Conservation (phyloP, 2,329 filamentous ascomycete species). For the Clonostachys chloroleuca region DNA sequence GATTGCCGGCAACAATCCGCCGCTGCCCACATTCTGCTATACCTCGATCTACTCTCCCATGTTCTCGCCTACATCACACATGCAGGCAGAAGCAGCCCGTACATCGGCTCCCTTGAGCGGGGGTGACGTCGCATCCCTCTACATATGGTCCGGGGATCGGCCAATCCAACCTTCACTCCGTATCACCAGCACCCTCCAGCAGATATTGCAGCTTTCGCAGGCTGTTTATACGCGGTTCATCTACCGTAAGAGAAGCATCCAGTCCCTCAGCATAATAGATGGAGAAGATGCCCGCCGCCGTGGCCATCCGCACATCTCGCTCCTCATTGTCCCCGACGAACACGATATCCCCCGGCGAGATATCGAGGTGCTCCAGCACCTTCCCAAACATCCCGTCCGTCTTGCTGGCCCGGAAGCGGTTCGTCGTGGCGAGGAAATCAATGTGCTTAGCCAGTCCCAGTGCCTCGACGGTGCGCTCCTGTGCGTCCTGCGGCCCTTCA, state of each 20-base stretch:
- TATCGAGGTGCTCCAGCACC: constrained; percentile 15
- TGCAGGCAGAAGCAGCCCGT: too few relatives aligned
- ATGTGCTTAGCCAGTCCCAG: constrained; percentile 14
- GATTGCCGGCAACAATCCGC: too few relatives aligned
- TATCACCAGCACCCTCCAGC: not conserved
- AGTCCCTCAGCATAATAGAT: constrained; percentile 16
- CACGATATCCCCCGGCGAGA: constrained; percentile 14
- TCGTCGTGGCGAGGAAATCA: constrained; percentile 23
- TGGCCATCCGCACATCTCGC: constrained; percentile 19
- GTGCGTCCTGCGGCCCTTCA: constrained; percentile 40
- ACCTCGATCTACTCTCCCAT: too few relatives aligned
- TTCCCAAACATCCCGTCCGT: constrained; percentile 15
- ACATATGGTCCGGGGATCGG: too few relatives aligned
- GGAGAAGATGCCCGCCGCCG: constrained; percentile 14
- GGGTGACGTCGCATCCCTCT: too few relatives aligned
- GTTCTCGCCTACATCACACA: too few relatives aligned
- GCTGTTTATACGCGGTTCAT: constrained; percentile 7
- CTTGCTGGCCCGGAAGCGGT: constrained; percentile 18
- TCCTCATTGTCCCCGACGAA: constrained; percentile 20
- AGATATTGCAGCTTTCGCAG: constrained; percentile 8
- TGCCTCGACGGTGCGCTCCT: constrained; percentile 31
- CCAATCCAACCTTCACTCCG: too few relatives aligned
- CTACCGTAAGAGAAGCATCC: constrained; percentile 3
- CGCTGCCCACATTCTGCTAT: too few relatives aligned
- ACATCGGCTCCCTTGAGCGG: too few relatives aligned